Conservation (phyloP, 2,329 filamentous ascomycete species). For the Penicillium sp. region DNA sequence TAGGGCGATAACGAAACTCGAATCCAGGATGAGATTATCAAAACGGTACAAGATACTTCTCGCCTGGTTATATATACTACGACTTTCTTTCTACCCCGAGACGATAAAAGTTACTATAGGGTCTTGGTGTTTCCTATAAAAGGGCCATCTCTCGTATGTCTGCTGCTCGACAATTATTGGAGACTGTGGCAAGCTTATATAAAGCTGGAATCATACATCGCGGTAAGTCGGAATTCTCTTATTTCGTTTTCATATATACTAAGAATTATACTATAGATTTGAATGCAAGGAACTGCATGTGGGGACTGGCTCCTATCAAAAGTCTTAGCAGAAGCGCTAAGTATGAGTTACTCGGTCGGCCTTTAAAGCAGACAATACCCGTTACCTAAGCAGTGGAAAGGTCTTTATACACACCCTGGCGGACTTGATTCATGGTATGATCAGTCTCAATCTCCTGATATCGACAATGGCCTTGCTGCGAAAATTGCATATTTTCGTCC, state of each 20-base stretch:
- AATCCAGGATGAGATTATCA: conserved; percentile 23
- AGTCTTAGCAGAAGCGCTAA: conserved; percentile 24
- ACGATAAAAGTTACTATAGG: conserved; percentile 13
- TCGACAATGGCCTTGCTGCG: conserved; percentile 10
- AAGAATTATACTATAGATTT: conserved; percentile 21
- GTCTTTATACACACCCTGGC: conserved; percentile 12
- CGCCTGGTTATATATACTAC: conserved; percentile 19
- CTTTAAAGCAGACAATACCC: conserved; percentile 27
- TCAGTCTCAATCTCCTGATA: conserved; percentile 15
- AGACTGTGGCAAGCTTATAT: conserved; percentile 26
- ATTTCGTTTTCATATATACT: conserved; percentile 7
- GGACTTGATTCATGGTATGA: conserved; percentile 31
- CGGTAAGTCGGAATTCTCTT: conserved; percentile 19
- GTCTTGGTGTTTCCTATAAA: conserved; percentile 25
- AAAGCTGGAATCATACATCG: conserved; percentile 29
- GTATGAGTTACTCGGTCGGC: conserved; percentile 27
- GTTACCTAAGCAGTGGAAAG: conserved; percentile 28
- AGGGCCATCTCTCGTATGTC: conserved; percentile 29
- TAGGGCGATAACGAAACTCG: conserved; percentile 18
- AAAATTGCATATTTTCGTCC: conserved; percentile 16
- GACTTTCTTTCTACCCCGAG: conserved; percentile 20
- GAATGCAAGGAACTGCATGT: conserved; percentile 31
- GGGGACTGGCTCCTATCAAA: conserved; percentile 25
- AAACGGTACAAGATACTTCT: conserved; percentile 16
- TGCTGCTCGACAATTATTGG: conserved; percentile 28